These are phyloP conservation scores for Colletotrichum viniferum DNA, from an alignment of 2,329 filamentous ascomycete genomes.

Conservation along the genomic window DNA sequence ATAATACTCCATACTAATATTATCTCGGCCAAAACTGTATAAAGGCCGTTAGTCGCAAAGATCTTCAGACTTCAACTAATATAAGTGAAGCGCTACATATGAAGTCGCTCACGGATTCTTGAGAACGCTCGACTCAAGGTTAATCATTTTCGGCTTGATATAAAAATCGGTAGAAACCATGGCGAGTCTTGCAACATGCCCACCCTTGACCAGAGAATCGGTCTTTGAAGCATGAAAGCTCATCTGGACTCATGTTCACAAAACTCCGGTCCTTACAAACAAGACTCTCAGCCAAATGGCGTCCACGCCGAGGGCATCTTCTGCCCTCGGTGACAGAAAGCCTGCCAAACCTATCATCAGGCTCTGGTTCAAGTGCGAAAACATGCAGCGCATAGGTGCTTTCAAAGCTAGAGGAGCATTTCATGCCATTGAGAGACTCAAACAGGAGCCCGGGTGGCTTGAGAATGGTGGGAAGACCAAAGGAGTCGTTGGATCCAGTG, in stretches of 20 bases:
- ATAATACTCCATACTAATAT: not conserved
- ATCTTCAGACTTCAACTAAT: not conserved
- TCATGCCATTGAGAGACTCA: conserved; percentile 77
- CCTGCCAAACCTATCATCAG: conserved; percentile 69
- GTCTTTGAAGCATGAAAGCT: conserved; percentile 74
- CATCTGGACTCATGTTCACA: conserved; percentile 78
- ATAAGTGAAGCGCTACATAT: not conserved
- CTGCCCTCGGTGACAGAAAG: conserved; percentile 53
- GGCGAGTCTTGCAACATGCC: conserved; percentile 58
- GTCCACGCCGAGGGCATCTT: conserved; percentile 68
- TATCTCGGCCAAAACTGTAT: not conserved
- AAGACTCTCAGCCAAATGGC: conserved; percentile 75
- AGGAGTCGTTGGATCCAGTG: conserved; percentile 90
- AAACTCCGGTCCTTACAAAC: conserved; percentile 83
- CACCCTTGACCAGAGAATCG: conserved; percentile 73
- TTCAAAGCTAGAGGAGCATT: conserved; percentile 94
- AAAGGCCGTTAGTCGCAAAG: not conserved
- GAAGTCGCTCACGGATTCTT: not conserved
- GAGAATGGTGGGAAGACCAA: conserved; percentile 61
- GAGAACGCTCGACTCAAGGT: not conserved
- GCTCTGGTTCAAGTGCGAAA: conserved; percentile 96
- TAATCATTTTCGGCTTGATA: not conserved
- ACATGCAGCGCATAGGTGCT: conserved; percentile 85
- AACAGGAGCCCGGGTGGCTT: conserved; percentile 64
- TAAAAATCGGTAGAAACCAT: conserved; percentile 35